These are phyloP conservation scores for Pholiota adiposa DNA, from an alignment of 1,284 basidiomycete species.

Conservation along the genomic window DNA sequence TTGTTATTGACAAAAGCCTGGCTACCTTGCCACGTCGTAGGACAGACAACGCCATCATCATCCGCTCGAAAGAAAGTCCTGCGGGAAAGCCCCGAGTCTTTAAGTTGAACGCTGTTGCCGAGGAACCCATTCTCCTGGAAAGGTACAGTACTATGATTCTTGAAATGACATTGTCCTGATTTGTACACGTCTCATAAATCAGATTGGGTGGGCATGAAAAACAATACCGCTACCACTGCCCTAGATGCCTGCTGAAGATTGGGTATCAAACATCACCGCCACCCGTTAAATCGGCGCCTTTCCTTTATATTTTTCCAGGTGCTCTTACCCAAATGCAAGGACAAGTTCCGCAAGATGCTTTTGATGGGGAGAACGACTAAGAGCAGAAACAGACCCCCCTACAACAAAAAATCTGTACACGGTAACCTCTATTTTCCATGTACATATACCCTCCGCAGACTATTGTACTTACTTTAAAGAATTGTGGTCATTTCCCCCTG, in stretches of 20 bases:
- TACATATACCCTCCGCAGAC: neutral
- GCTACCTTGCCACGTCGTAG: slow-evolving; percentile 69
- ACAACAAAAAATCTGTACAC: slow-evolving; percentile 9
- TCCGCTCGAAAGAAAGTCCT: slow-evolving; percentile 67
- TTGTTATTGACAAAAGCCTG: slow-evolving; percentile 80
- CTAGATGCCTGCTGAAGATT: slow-evolving; percentile 73
- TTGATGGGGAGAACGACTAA: slow-evolving; percentile 57
- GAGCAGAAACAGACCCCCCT: slow-evolving; percentile 7
- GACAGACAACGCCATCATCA: slow-evolving; percentile 74
- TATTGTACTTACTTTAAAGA: neutral
- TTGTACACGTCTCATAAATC: neutral
- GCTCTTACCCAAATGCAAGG: slow-evolving; percentile 80
- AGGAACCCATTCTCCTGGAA: slow-evolving; percentile 72
- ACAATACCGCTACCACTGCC: slow-evolving; percentile 76
- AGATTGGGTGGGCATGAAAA: slow-evolving; percentile 72
- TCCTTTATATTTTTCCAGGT: slow-evolving; percentile 73
- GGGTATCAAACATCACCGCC: slow-evolving; percentile 77
- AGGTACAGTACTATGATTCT: slow-evolving; percentile 48
- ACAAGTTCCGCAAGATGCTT: slow-evolving; percentile 76
- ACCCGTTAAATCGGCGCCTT: slow-evolving; percentile 72
- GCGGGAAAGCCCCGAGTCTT: slow-evolving; percentile 67
- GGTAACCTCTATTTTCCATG: neutral
- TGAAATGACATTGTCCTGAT: neutral
- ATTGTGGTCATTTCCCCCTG: neutral
- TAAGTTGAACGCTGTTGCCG: slow-evolving; percentile 72